Evolutionary conservation across 2,329 filamentous ascomycete species (phyloP).

Genomic region (Pseudocercospora musae): DNA sequence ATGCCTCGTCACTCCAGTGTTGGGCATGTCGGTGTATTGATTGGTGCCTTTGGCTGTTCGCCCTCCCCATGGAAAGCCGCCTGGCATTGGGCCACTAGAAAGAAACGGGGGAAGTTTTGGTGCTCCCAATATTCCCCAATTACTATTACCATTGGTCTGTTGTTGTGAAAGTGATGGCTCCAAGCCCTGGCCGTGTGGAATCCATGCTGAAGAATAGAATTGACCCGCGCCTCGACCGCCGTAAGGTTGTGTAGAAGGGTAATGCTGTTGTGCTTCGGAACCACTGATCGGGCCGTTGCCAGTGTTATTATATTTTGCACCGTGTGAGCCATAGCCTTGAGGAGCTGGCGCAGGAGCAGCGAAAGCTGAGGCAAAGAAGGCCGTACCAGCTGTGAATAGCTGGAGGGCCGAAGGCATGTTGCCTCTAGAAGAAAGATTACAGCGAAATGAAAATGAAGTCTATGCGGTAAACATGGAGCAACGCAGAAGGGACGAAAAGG

Average conservation of each 20-base stretch:
- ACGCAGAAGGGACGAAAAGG: not conserved
- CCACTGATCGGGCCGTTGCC: not conserved
- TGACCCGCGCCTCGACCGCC: conserved; percentile 16
- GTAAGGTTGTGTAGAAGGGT: not conserved
- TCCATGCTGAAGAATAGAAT: conserved; percentile 21
- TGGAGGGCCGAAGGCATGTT: conserved; percentile 1
- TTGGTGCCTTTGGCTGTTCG: conserved; percentile 29
- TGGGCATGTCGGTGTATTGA: conserved; percentile 27
- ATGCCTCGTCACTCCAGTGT: conserved; percentile 35
- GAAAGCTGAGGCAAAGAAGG: not conserved
- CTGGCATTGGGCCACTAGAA: conserved; percentile 19
- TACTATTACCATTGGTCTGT: conserved; percentile 28
- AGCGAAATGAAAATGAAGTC: not conserved
- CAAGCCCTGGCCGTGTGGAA: conserved; percentile 19
- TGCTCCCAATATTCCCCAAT: conserved; percentile 27
- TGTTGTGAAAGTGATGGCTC: conserved; percentile 22
- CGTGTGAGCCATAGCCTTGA: not conserved
- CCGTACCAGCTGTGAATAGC: not conserved
- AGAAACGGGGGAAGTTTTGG: conserved; percentile 26
- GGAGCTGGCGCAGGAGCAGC: conserved; percentile 3
- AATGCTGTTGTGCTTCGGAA: not conserved
- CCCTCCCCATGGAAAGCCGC: conserved; percentile 29
- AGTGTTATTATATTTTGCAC: conserved; percentile 4
- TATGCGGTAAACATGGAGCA: not conserved
- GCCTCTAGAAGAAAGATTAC: not conserved